Percentiles rank a stretch among this genome's conserved stretches.
phyloP scores from a whole-genome alignment of 495 filamentous ascomycete genomes.

The Parathielavia appendiculata region DNA sequence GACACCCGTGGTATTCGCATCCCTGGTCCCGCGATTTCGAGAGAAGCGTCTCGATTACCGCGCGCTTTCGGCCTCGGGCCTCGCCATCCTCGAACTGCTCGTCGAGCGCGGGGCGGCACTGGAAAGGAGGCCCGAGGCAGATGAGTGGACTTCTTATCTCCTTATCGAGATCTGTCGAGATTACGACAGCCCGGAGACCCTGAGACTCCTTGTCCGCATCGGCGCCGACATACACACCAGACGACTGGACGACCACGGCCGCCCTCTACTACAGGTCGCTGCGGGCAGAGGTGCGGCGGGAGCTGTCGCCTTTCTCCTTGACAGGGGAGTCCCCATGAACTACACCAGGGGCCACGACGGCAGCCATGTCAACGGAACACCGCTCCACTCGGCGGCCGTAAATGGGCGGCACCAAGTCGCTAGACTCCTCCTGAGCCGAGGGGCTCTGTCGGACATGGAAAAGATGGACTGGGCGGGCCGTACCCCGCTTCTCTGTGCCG shows the following conservation, averaged over 20 bases:
- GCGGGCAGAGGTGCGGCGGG: not conserved
- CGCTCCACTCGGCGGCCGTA: constrained; percentile 1
- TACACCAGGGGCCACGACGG: not conserved
- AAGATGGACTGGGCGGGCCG: not conserved
- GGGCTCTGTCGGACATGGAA: constrained; percentile 1
- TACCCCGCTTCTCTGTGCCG: constrained; percentile 7
- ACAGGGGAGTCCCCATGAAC: constrained; percentile 8
- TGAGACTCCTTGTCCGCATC: constrained; percentile 1
- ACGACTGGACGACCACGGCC: not conserved
- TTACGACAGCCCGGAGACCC: constrained; percentile 8
- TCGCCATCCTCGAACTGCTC: constrained; percentile 4
- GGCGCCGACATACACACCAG: constrained; percentile 3
- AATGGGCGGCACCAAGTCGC: not conserved
- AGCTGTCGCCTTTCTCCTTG: not conserved
- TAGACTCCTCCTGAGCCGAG: not conserved
- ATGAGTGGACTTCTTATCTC: constrained; percentile 1
- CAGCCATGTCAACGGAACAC: not conserved
- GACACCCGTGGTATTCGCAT: constrained; percentile 2
- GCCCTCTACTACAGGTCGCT: constrained; percentile 3
- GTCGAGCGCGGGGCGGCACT: constrained; percentile 5
- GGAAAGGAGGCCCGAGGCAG: not conserved
- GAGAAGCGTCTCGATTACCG: not conserved
- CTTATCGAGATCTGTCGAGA: constrained; percentile 6
- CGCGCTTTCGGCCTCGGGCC: constrained; percentile 2
- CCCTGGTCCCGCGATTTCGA: constrained; percentile 5